Conservation (phyloP, 495 filamentous ascomycete species). For the Podospora pseudoanserina region DNA sequence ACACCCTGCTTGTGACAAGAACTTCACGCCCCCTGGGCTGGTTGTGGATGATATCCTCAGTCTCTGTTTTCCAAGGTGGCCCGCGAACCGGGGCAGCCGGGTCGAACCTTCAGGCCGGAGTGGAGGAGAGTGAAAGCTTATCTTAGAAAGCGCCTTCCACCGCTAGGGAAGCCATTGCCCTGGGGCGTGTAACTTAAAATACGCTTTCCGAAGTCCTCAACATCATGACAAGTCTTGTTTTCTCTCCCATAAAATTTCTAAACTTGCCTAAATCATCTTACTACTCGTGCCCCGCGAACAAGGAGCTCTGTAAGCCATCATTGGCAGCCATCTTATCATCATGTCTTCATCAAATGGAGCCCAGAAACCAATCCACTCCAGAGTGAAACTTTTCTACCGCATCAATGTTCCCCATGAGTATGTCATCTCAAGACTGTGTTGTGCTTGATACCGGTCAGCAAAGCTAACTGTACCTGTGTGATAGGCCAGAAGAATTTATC, state of each 20-base stretch:
- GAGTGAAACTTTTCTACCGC: constrained; percentile 81
- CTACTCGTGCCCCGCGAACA: not conserved
- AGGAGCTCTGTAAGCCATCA: not conserved
- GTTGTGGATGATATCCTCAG: not conserved
- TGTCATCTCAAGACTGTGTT: not conserved
- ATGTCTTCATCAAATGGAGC: not conserved
- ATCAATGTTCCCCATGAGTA: constrained; percentile 69
- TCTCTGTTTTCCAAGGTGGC: not conserved
- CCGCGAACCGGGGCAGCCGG: not conserved
- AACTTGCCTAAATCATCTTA: not conserved
- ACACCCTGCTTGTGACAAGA: not conserved
- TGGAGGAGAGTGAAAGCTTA: not conserved
- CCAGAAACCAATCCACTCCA: constrained; percentile 60
- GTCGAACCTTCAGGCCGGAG: not conserved
- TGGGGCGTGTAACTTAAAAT: not conserved
- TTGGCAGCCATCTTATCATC: not conserved
- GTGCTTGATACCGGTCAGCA: constrained; percentile 6
- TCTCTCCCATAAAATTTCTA: not conserved
- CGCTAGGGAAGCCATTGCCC: not conserved
- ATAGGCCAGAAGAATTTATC: constrained; percentile 63
- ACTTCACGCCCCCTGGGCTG: not conserved
- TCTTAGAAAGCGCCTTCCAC: not conserved
- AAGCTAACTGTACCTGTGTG: constrained; percentile 5
- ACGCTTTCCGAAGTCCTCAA: not conserved
- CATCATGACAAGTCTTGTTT: not conserved